Evolutionary conservation across 116 monocot species (phyloP).

Genomic region (Phalaenopsis hybrid): DNA sequence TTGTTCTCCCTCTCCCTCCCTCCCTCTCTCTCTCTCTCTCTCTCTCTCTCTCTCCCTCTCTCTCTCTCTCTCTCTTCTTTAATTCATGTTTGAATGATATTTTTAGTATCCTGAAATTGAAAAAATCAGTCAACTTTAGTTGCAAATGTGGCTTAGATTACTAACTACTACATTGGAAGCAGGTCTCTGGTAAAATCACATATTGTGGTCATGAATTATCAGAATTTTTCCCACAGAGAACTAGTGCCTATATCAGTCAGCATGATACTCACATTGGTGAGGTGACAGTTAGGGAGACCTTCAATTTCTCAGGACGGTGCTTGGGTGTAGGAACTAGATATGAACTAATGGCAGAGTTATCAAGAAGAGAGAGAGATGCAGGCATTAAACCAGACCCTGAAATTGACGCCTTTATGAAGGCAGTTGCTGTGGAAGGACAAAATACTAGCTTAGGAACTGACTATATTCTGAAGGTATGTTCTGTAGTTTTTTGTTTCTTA

Average conservation of each 20-base stretch:
- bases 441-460: conserved; percentile 47
- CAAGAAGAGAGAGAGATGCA: conserved; percentile 67
- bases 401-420: conserved; percentile 82
- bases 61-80: no score
- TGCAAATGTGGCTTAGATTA: background rate
- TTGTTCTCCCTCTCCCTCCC: no score
- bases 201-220: conserved; percentile 67
- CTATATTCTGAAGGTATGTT: conserved; percentile 66
- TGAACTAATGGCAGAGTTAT: conserved; percentile 67
- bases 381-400: conserved; percentile 72
- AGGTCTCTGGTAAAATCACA: conserved; percentile 71
- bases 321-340: conserved; percentile 63
- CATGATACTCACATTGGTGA: conserved; percentile 72
- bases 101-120: background rate
- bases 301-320: conserved; percentile 70
- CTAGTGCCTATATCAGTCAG: conserved; percentile 78
- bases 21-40: no score
- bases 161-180: conserved; percentile 2
- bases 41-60: no score
- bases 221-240: conserved; percentile 61
- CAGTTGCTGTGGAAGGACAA: conserved; percentile 46
- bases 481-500: background rate
- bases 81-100: background rate
- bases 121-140: background rate
- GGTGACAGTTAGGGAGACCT: conserved; percentile 85